phyloP scores from a whole-genome alignment of 257 asterid species.

The Linaria vulgaris region DNA sequence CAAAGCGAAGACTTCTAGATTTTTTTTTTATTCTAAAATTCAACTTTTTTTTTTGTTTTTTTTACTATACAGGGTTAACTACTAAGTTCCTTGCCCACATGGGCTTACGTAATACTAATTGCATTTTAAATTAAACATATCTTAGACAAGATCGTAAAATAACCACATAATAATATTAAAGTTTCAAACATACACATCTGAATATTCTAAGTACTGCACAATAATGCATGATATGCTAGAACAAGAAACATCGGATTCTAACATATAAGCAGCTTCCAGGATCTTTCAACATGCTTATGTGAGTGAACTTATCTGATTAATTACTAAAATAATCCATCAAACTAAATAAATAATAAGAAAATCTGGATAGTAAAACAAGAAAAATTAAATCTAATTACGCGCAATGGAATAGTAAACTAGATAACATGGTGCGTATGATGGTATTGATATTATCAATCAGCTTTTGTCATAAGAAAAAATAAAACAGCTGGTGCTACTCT shows the following conservation, averaged over 20 bases:
- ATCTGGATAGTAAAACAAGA: background rate
- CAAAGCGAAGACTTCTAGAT: slow-evolving; percentile 19
- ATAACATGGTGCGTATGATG: slow-evolving; percentile 19
- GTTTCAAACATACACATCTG: slow-evolving; percentile 6
- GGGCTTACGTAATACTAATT: slow-evolving; percentile 10
- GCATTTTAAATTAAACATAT: slow-evolving; percentile 11
- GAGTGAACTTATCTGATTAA: slow-evolving; percentile 30
- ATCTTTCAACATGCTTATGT: slow-evolving; percentile 39
- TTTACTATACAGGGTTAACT: too few species aligned
- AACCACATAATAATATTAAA: background rate
- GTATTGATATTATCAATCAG: background rate
- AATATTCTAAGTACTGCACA: slow-evolving; percentile 23
- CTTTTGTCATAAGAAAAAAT: background rate
- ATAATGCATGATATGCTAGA: slow-evolving; percentile 26
- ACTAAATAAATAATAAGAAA: background rate
- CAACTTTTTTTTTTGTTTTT: too few species aligned
- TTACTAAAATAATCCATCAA: slow-evolving; percentile 16
- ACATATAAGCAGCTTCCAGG: slow-evolving; percentile 59
- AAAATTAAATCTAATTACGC: slow-evolving; percentile 28
- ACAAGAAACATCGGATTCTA: slow-evolving; percentile 46
- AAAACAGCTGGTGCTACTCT: slow-evolving; percentile 62
- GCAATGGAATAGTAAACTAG: slow-evolving; percentile 27
- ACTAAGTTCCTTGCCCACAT: slow-evolving; percentile 19
- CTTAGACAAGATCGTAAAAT: background rate
- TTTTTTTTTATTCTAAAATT: too few species aligned